These are phyloP conservation scores for Polygonum aviculare DNA, from an alignment of 148 eudicot species.

Conservation along the genomic window DNA sequence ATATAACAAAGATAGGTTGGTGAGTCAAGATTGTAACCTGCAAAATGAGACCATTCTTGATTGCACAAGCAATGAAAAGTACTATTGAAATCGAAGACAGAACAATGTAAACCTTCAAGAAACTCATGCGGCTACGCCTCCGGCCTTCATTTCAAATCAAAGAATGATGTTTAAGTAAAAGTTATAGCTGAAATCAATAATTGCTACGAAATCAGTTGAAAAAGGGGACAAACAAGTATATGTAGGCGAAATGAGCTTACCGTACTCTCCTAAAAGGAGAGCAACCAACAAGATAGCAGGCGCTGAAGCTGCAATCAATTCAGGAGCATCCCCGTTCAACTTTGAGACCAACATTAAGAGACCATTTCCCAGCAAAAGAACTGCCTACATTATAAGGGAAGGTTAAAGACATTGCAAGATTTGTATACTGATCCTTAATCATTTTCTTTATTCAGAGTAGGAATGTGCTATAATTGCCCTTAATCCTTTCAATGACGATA, in stretches of 20 bases:
- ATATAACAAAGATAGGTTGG: background rate
- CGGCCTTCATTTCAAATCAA: constrained; percentile 31
- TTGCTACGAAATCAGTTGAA: background rate
- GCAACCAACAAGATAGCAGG: constrained; percentile 26
- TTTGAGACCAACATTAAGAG: constrained; percentile 21
- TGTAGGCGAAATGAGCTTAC: constrained; percentile 17
- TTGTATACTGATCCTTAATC: background rate
- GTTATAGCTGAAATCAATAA: background rate
- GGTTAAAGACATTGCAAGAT: background rate
- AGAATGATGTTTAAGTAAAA: background rate
- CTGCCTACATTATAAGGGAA: constrained; percentile 24
- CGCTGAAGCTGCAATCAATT: constrained; percentile 26
- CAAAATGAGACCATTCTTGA: constrained; percentile 21
- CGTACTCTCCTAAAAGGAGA: constrained; percentile 45
- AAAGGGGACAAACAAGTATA: background rate
- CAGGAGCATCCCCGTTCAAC: constrained; percentile 23
- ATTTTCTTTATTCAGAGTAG: too few species aligned
- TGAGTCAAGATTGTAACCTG: constrained; percentile 26
- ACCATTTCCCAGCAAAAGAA: constrained; percentile 25
- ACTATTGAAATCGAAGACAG: constrained; percentile 29
- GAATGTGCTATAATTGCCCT: too few species aligned
- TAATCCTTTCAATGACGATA: background rate
- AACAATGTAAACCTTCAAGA: constrained; percentile 49
- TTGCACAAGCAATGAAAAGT: constrained; percentile 24
- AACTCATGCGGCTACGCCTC: constrained; percentile 37